Evolutionary conservation across 106 monocot genomes (phyloP).

Genomic region (Dactylorhiza incarnata): DNA sequence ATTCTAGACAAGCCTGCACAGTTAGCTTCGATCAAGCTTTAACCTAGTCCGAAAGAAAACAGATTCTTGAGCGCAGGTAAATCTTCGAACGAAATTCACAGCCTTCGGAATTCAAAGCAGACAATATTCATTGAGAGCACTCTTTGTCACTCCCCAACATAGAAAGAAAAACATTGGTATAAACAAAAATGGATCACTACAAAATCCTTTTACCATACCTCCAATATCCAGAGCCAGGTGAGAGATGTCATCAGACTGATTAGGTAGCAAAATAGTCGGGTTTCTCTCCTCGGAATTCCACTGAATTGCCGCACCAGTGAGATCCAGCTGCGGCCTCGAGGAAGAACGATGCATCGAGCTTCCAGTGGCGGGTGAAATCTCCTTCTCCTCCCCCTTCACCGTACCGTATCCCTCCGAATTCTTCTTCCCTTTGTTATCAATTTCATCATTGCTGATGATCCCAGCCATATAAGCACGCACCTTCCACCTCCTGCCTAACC

Average conservation of each 20-base stretch:
- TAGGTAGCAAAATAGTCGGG: constrained; percentile 83
- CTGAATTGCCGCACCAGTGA: constrained; percentile 82
- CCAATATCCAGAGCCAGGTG: constrained; percentile 92
- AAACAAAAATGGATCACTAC: background rate
- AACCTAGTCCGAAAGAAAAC: too few species aligned
- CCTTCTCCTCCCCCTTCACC: constrained; percentile 21
- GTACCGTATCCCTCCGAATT: constrained; percentile 7
- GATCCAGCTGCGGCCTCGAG: constrained; percentile 85
- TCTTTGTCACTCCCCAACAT: background rate
- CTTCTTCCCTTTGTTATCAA: background rate
- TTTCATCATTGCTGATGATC: constrained; percentile 8
- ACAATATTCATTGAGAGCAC: background rate
- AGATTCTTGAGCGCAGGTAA: too few species aligned
- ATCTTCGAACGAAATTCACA: too few species aligned
- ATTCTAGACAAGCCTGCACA: too few species aligned
- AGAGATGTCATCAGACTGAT: constrained; percentile 95
- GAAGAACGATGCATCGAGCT: constrained; percentile 57
- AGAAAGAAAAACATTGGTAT: background rate
- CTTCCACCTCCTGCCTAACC: constrained; percentile 23
- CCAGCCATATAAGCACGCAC: constrained; percentile 37
- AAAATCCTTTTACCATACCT: constrained; percentile 30
- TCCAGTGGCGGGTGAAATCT: constrained; percentile 1
- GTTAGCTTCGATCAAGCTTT: too few species aligned
- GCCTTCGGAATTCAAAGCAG: background rate
- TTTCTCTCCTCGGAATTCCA: constrained; percentile 85